A percentile compares a stretch with the other conserved stretches of the same genome.
These are phyloP conservation scores for Aspergillus jensenii DNA, from an alignment of 2,329 filamentous ascomycete genomes.

Conservation along the genomic window DNA sequence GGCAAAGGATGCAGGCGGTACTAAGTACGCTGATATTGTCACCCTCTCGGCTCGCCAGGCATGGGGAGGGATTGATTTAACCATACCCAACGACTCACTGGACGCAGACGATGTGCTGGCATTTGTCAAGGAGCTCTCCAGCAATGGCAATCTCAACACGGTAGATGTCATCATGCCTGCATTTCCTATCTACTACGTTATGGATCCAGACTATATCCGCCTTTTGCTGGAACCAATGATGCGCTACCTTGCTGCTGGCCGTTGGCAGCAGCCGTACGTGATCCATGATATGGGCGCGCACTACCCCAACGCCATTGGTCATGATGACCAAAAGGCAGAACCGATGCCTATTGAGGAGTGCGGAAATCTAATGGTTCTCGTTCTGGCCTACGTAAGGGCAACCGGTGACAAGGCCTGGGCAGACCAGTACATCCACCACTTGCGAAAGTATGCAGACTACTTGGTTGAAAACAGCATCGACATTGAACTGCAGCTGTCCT, in stretches of 20 bases:
- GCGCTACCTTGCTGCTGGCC: conserved; percentile 41
- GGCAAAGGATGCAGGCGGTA: conserved; percentile 32
- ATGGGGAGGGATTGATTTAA: conserved; percentile 43
- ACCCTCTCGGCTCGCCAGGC: conserved; percentile 43
- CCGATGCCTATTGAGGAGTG: conserved; percentile 45
- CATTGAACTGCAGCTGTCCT: conserved; percentile 42
- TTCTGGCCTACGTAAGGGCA: conserved; percentile 38
- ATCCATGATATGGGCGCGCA: conserved; percentile 45
- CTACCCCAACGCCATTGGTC: conserved; percentile 44
- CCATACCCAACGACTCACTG: conserved; percentile 35
- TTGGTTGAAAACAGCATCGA: conserved; percentile 41
- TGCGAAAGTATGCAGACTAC: conserved; percentile 44
- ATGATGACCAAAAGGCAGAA: conserved; percentile 40
- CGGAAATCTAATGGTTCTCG: conserved; percentile 41
- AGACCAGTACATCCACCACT: conserved; percentile 32
- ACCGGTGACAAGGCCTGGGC: conserved; percentile 41
- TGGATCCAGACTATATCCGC: conserved; percentile 45
- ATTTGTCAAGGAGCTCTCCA: conserved; percentile 47
- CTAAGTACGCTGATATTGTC: conserved; percentile 45
- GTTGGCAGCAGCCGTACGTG: conserved; percentile 38
- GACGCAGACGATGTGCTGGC: conserved; percentile 32
- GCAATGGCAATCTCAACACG: conserved; percentile 45
- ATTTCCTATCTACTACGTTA: conserved; percentile 45
- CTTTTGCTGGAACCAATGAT: conserved; percentile 47
- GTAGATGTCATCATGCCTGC: conserved; percentile 46